A percentile compares a stretch with the other conserved stretches of the same genome.
These are phyloP conservation scores for Arachis hypogaea DNA, from an alignment of 306 rosid genomes.

Conservation along the genomic window DNA sequence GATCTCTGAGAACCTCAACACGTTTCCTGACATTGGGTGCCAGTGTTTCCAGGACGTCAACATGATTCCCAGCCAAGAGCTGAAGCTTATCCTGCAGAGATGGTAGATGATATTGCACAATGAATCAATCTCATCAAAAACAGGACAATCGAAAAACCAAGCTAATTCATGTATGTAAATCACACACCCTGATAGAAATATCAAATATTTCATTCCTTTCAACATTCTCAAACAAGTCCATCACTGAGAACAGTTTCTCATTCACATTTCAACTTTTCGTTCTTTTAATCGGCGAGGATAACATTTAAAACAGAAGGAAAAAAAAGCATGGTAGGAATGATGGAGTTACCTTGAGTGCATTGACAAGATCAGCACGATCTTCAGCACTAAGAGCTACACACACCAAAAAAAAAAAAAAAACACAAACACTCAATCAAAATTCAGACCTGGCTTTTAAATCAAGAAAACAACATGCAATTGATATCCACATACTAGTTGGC, in stretches of 20 bases:
- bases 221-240: conserved; percentile 22
- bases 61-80: conserved; percentile 43
- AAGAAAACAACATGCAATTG: neutral
- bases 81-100: conserved; percentile 52
- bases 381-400: conserved; percentile 59
- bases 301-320: neutral
- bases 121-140: neutral
- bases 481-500: neutral
- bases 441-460: conserved; percentile 29
- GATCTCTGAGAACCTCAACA: conserved; percentile 45
- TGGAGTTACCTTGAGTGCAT: conserved; percentile 50
- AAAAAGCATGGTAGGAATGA: neutral
- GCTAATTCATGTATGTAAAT: neutral
- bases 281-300: neutral
- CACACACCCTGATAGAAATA: neutral
- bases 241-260: neutral
- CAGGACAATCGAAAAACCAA: neutral
- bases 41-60: conserved; percentile 46
- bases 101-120: conserved; percentile 21
- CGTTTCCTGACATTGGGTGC: conserved; percentile 51
- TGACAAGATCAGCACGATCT: conserved; percentile 59
- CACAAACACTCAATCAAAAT: neutral
- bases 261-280: neutral
- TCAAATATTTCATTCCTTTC: neutral
- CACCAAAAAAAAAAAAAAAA: neutral